phyloP scores from a whole-genome alignment of 352 stramenopile genomes.

The Aphanomyces euteiches region DNA sequence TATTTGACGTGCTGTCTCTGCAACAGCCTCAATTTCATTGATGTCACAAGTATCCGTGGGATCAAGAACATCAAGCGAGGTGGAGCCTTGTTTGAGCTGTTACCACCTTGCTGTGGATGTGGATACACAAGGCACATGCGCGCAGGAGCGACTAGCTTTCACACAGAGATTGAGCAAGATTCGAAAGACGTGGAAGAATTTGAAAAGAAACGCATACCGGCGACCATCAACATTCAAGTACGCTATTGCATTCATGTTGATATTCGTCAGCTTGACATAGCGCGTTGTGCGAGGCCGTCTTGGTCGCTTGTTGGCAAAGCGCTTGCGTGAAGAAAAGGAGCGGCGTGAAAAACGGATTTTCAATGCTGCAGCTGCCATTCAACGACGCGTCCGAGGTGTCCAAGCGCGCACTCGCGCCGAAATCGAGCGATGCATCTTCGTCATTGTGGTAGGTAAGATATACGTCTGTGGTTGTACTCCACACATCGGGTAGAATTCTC shows the following conservation, averaged over 20 bases:
- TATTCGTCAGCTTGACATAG: too few relatives aligned
- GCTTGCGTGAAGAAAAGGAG: constrained; percentile 30
- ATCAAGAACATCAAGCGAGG: constrained; percentile 7
- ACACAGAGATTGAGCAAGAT: constrained; percentile 70
- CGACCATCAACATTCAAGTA: constrained; percentile 41
- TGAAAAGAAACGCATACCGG: constrained; percentile 38
- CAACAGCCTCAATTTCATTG: constrained; percentile 45
- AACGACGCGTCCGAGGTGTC: constrained; percentile 48
- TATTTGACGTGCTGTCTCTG: constrained; percentile 52
- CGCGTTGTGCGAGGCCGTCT: constrained; percentile 57
- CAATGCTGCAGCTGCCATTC: constrained; percentile 47
- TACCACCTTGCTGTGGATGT: constrained; percentile 59
- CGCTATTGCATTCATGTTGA: too few relatives aligned
- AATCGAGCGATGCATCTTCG: constrained; percentile 60
- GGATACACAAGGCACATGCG: constrained; percentile 66
- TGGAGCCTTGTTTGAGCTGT: constrained; percentile 44
- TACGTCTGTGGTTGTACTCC: too few relatives aligned
- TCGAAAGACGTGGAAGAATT: constrained; percentile 61
- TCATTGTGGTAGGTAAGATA: constrained; percentile 40
- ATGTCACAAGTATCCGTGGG: constrained; percentile 47
- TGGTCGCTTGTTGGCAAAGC: constrained; percentile 33
- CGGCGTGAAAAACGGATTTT: constrained; percentile 48
- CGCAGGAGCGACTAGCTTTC: constrained; percentile 67
- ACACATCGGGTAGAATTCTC: constrained; percentile 9
- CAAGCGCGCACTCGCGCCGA: constrained; percentile 35